Evolutionary conservation across 768 basidiomycete species (phyloP).

Genomic region (Phylloporus sp.): DNA sequence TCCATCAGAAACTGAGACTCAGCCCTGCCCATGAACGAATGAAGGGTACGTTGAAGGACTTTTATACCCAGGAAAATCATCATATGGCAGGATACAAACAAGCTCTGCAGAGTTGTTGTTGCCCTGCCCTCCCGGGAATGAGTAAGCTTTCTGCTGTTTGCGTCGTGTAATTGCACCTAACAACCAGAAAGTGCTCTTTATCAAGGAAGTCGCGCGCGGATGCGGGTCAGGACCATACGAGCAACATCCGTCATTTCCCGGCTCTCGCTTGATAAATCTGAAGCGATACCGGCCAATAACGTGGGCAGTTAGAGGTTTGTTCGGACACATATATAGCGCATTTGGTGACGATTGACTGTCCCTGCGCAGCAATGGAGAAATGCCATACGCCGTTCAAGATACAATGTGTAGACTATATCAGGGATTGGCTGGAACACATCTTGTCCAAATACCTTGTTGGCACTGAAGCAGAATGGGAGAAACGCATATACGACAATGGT

Average conservation of each 20-base stretch:
- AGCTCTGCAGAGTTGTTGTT: conserved; percentile 25
- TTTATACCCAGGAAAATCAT: conserved; percentile 23
- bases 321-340: not conserved
- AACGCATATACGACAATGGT: conserved; percentile 28
- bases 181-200: conserved; percentile 26
- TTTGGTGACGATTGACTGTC: not conserved
- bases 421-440: conserved; percentile 38
- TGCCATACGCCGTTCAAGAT: conserved; percentile 43
- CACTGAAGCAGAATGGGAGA: conserved; percentile 27
- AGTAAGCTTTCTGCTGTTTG: conserved; percentile 11
- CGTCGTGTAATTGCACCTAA: not conserved
- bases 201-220: conserved; percentile 30
- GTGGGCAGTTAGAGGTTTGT: conserved; percentile 41
- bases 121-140: conserved; percentile 33
- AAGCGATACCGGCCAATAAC: conserved; percentile 35
- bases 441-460: conserved; percentile 25
- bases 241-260: conserved; percentile 24
- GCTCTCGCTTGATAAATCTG: conserved; percentile 35
- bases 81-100: conserved; percentile 31
- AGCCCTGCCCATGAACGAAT: conserved; percentile 22
- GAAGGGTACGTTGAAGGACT: conserved; percentile 14
- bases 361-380: conserved; percentile 41
- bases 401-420: conserved; percentile 31
- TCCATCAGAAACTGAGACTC: conserved; percentile 24
- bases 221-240: conserved; percentile 30